Conservation (phyloP, 2,329 filamentous ascomycete genomes). For the Colletotrichum theobromicola region DNA sequence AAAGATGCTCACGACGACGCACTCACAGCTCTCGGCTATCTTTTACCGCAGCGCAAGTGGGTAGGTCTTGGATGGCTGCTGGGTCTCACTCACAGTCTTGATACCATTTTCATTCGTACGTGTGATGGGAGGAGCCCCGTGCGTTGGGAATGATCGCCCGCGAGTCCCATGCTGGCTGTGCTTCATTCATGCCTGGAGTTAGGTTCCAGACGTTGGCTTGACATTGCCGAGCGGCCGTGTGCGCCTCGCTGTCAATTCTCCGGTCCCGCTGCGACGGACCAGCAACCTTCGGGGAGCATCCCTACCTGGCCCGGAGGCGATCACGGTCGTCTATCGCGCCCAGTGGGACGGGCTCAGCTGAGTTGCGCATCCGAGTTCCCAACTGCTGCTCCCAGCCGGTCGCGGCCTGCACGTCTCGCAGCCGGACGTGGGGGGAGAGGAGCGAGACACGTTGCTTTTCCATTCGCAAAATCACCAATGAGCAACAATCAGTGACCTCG, state of each 20-base stretch:
- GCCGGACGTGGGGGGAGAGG: not conserved
- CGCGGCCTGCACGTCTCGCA: not conserved
- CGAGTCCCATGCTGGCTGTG: not conserved
- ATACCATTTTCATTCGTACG: not conserved
- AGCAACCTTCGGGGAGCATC: not conserved
- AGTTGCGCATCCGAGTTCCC: not conserved
- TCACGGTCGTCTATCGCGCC: not conserved
- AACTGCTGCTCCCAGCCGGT: not conserved
- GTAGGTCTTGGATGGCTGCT: not conserved
- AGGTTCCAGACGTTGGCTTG: not conserved
- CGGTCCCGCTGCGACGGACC: not conserved
- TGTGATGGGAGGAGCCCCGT: not conserved
- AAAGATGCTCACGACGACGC: not conserved
- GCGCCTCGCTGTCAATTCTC: not conserved
- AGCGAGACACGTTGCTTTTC: not conserved
- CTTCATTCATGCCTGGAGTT: conserved; percentile 5
- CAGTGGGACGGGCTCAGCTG: not conserved
- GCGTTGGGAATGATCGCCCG: not conserved
- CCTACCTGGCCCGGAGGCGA: not conserved
- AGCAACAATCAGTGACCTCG: not conserved
- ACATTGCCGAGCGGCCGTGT: conserved; percentile 2
- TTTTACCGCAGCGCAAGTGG: not conserved
- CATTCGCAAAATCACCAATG: not conserved
- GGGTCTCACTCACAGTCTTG: not conserved
- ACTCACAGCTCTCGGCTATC: not conserved